Conservation (phyloP, 2,329 filamentous ascomycete species). For the Colletotrichum sidae region DNA sequence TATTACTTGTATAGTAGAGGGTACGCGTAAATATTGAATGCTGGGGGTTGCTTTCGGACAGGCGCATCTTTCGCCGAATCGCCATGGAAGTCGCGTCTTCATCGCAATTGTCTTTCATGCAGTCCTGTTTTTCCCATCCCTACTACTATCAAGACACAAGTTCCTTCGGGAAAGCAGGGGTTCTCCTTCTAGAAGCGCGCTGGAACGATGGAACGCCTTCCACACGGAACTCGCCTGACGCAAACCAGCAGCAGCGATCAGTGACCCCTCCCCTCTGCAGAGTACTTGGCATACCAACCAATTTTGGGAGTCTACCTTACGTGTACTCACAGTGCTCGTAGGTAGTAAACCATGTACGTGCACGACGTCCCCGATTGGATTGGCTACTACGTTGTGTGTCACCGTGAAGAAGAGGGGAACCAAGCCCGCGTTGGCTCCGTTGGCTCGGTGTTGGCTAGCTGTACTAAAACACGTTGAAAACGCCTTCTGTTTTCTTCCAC, state of each 20-base stretch:
- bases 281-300: no score
- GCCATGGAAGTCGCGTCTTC: no score
- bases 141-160: not conserved
- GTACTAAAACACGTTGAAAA: constrained; percentile 32
- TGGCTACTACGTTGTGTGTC: not conserved
- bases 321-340: no score
- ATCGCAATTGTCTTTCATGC: constrained; percentile 15
- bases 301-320: no score
- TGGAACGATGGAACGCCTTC: constrained; percentile 19
- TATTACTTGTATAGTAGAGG: no score
- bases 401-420: not conserved
- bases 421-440: not conserved
- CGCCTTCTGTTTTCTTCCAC: not conserved
- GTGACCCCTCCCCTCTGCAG: not conserved
- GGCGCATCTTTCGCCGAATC: no score
- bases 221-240: constrained; percentile 31
- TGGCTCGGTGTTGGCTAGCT: not conserved
- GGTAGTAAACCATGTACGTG: no score
- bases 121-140: constrained; percentile 3
- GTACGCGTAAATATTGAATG: no score
- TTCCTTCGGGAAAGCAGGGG: constrained; percentile 12
- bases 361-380: not conserved
- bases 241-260: constrained; percentile 18
- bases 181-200: constrained; percentile 33
- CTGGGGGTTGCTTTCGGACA: no score